Evolutionary conservation across 345 rosid genomes (phyloP).

Genomic region (Gossypium thurberi): DNA sequence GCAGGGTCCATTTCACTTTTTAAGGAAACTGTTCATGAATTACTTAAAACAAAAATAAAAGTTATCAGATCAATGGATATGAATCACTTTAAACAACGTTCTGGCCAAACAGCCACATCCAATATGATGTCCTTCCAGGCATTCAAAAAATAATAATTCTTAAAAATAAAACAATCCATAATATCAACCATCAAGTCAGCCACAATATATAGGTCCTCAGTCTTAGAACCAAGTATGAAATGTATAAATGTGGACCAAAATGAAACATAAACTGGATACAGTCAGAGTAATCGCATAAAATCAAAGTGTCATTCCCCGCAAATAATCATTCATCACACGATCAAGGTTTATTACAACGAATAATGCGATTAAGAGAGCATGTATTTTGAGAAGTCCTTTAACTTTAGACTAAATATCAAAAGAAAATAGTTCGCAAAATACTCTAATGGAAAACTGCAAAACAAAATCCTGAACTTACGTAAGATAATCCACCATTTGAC

Average conservation of each 20-base stretch:
- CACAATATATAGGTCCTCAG: neutral
- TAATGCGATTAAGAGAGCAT: neutral
- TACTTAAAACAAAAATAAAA: neutral
- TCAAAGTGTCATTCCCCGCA: neutral
- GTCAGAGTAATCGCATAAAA: neutral
- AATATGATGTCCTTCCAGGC: neutral
- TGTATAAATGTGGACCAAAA: neutral
- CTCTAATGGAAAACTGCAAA: neutral
- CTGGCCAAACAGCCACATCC: neutral
- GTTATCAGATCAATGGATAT: neutral
- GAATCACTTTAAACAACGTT: neutral
- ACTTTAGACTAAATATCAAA: neutral
- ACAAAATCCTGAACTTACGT: conserved; percentile 43
- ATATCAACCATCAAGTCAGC: neutral
- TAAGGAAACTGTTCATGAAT: neutral
- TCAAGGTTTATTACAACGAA: neutral
- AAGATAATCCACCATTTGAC: conserved; percentile 85
- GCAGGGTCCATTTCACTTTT: neutral
- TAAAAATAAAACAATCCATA: neutral
- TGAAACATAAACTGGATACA: neutral
- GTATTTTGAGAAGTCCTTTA: neutral
- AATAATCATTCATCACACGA: neutral
- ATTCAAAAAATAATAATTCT: neutral
- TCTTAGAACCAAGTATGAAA: neutral
- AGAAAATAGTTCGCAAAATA: neutral